Base-by-base conservation (phyloP, 2,329 filamentous ascomycete genomes). In the Aspergillus pseudoterreus region DNA sequence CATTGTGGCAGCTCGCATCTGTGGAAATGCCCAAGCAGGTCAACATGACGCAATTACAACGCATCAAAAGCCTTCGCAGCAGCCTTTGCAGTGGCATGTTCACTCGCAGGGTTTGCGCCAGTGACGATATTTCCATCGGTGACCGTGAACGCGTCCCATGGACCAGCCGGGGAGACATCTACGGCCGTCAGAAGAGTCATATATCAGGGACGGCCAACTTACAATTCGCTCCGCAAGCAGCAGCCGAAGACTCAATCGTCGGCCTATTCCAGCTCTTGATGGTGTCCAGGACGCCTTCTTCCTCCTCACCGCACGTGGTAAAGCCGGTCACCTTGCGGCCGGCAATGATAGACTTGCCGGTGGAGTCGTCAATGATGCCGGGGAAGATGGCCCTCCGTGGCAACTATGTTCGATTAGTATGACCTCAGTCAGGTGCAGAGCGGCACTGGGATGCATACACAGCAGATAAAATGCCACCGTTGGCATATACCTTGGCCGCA, bases 341-440 rank as follows among this genome's bases (percentile, higher is more conserved):
- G 0, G 49, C 38, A 38, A 73, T 66, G 41, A 73, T 63, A 2
- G 69, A 63, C 47, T 68, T 63, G 24, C 60, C 57, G 14, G 67
- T 70, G 11, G 50, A 41, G 4, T 57, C 49, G 32, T 72, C 65
- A 24, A 67, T 56, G 24, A 73, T 61, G 4, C 62, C 64, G 2
- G 70, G 59, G 58, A 73, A 72, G 50, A 73, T 73, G 6, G 71
- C 69, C 59, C 59, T 22, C 71, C 70, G 51, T 74, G 71, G 56
- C 71, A 73, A 11, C 63, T 64, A 22, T 43, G 10, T 15, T 15
- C 11, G 2, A 43, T 47, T 44, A 47, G 33, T n/a, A 2, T 6
- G 12, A 12, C 6, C 21, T 33, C 4, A 9, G 11, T 15, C 4
- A 11, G 6, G n/a, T 1, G 11, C 4, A 15, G 9, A 21, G 9